Evolutionary conservation across 805 yeast genomes (phyloP), one percentile per base, ranked within the genome.

Genomic region (Ogataea populi-albae): DNA sequence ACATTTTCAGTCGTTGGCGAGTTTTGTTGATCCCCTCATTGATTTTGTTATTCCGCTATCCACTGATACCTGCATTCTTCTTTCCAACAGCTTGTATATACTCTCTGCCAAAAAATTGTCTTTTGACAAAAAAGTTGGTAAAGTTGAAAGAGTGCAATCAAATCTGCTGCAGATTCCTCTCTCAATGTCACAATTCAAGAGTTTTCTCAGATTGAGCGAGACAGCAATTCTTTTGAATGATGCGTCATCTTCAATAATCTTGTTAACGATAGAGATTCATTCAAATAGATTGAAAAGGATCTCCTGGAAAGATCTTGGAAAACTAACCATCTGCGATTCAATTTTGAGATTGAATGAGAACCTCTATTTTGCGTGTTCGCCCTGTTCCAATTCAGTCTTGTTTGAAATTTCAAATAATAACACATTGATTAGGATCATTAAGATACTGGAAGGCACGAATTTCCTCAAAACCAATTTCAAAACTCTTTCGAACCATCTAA

Each of bases 51-150:
- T 23, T 5, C 8, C 12, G 14, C 21, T 32, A 6, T 4, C 15
- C 4, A 4, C n/a, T 7, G 32, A 26, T 25, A 15, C 27, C 12
- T 31, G 22, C 24, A 24, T 38, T 29, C 15, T 38, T 26, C 30
- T 34, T 14, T 38, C 43, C 22, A 26, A 38, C 21, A 15, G 18
- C 3, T 16, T 36, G n/a, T 36, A 36, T 22, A 17, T 36, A n/a
- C 22, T 36, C 19, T 19, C 31, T 3, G 10, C 4, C 11, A 15
- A 14, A 4, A 17, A 24, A 5, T 12, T 36, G 6, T 5, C 3
- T 4, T 8, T 22, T 6, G 27, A 8, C 16, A 23, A 23, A 6
- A 12, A 17, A 6, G 11, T 8, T 6, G 17, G 6, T 6, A 22
- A 22, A 5, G 34, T 23, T 5, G 16, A 12, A 10, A 6, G 11